These are phyloP conservation scores for Meyerozyma smithsonii DNA, from an alignment of 1,139 yeast species.

Conservation along the genomic window DNA sequence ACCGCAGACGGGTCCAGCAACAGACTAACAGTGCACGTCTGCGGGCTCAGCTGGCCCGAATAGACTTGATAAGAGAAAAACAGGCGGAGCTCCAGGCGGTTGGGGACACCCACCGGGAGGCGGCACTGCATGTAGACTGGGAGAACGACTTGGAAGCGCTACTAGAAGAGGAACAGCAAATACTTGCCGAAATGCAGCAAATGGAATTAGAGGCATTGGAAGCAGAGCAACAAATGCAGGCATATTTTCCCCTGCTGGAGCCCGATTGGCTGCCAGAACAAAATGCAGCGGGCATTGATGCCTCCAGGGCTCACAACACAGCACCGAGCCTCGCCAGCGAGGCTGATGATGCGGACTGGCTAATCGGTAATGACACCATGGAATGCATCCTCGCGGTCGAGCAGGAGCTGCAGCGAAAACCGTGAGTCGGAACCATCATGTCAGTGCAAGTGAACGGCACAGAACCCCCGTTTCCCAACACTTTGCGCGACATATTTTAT, in stretches of 20 bases:
- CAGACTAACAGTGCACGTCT: background rate
- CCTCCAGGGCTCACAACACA: too few species aligned
- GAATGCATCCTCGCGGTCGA: background rate
- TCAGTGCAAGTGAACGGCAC: too few species aligned
- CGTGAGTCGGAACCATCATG: background rate
- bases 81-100: background rate
- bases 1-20: background rate
- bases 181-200: background rate
- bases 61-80: background rate
- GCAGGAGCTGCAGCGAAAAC: background rate
- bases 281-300: too few species aligned
- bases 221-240: too few species aligned
- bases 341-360: background rate
- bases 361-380: background rate
- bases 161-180: constrained; percentile 6
- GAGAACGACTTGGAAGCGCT: constrained; percentile 8
- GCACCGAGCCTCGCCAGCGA: too few species aligned
- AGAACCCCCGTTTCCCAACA: too few species aligned
- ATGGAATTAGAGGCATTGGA: background rate
- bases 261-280: background rate
- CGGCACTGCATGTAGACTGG: background rate
- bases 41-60: background rate
- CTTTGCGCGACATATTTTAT: background rate
- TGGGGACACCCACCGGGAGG: background rate
- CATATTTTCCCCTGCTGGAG: background rate